A percentile compares a stretch with the other conserved stretches of the same genome.
Evolutionary conservation across 495 filamentous ascomycete species (phyloP).

Genomic region (Aspergillus sclerotiicarbonarius): DNA sequence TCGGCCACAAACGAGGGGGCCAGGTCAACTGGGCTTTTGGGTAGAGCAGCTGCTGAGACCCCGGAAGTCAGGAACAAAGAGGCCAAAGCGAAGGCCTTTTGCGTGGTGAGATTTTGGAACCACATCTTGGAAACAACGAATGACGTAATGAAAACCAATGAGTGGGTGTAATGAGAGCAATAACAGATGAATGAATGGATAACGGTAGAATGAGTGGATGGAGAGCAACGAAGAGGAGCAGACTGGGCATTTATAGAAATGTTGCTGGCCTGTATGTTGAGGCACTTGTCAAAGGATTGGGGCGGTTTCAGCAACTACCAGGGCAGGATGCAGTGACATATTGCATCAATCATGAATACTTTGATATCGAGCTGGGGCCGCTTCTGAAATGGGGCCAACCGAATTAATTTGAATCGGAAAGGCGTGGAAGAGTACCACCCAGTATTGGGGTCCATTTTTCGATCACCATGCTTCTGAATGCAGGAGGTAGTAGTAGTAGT

Average conservation of each 20-base stretch:
- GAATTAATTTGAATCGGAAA: neutral
- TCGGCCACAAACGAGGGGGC: neutral
- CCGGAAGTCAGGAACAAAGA: neutral
- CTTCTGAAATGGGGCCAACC: neutral
- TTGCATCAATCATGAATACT: neutral
- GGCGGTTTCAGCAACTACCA: neutral
- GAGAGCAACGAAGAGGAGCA: conserved; percentile 1
- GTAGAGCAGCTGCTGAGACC: conserved; percentile 1
- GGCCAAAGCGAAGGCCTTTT: conserved; percentile 2
- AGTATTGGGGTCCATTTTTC: neutral
- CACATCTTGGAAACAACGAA: conserved; percentile 1
- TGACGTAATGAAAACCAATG: neutral
- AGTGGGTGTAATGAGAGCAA: neutral
- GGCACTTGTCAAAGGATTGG: neutral
- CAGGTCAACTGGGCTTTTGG: neutral
- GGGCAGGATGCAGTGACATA: neutral
- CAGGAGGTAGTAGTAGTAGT: too few relatives aligned
- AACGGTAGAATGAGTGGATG: neutral
- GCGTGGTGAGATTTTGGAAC: neutral
- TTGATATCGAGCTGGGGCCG: neutral
- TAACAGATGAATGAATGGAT: neutral
- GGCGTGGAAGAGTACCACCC: neutral
- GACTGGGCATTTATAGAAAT: neutral
- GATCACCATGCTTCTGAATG: too few relatives aligned
- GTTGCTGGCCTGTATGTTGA: neutral